These are phyloP conservation scores for Sclerotinia trifoliorum DNA, from an alignment of 2,329 filamentous ascomycete species.

Conservation along the genomic window DNA sequence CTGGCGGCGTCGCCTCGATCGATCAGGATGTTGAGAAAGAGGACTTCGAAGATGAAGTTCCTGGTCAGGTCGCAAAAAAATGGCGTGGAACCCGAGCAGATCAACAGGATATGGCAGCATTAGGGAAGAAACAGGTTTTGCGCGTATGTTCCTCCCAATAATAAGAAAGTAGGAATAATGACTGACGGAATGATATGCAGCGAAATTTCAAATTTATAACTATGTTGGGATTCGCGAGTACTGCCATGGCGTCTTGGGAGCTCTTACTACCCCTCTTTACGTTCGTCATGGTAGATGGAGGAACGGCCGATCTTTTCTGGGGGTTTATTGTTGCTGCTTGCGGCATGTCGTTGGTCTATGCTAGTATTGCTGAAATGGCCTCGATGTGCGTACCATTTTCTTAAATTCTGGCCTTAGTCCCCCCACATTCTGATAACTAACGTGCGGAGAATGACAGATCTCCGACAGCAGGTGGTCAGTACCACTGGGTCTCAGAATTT, in stretches of 20 bases:
- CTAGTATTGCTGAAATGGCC: conserved; percentile 34
- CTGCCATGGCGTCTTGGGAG: conserved; percentile 47
- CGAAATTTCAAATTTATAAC: conserved; percentile 44
- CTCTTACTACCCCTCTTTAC: conserved; percentile 38
- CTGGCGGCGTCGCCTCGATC: background rate
- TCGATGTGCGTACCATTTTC: conserved; percentile 29
- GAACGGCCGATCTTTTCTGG: conserved; percentile 42
- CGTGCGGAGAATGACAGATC: conserved; percentile 38
- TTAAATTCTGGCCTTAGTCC: background rate
- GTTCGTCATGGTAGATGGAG: conserved; percentile 26
- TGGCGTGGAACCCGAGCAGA: conserved; percentile 25
- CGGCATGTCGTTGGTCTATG: conserved; percentile 32
- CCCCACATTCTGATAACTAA: background rate
- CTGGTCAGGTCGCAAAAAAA: conserved; percentile 11
- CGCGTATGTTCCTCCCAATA: conserved; percentile 18
- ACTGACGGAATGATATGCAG: conserved; percentile 24
- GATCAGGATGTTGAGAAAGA: conserved; percentile 28
- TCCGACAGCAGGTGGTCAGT: conserved; percentile 57
- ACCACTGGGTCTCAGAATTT: conserved; percentile 57
- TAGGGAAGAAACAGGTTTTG: conserved; percentile 28
- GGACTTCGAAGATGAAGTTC: conserved; percentile 15
- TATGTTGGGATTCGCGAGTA: conserved; percentile 45
- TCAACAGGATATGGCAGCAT: conserved; percentile 23
- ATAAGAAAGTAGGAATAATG: background rate
- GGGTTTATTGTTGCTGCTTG: conserved; percentile 36